Percentiles rank a stretch among this genome's conserved stretches.
These are phyloP conservation scores for Zygoascus tannicola DNA, from an alignment of 805 yeast genomes.

Conservation along the genomic window DNA sequence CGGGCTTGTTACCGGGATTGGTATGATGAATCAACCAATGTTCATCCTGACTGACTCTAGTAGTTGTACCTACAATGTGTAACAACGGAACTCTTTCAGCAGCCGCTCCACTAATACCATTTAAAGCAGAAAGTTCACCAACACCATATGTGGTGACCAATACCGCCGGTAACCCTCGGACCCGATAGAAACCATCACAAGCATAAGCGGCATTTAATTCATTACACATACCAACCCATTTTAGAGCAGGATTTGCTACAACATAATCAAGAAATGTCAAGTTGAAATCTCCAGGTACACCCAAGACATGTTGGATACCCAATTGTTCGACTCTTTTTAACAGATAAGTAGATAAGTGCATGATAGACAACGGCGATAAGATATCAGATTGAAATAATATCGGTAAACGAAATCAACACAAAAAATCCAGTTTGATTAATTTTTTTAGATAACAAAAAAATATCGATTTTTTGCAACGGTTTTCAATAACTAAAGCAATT, in stretches of 20 bases:
- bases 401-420: too few relatives aligned
- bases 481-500: too few relatives aligned
- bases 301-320: conserved; percentile 30
- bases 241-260: conserved; percentile 34
- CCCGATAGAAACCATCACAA: conserved; percentile 80
- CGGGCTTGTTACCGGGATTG: conserved; percentile 25
- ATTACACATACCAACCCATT: conserved; percentile 80
- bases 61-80: conserved; percentile 77
- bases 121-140: conserved; percentile 78
- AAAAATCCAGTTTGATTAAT: too few relatives aligned
- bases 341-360: conserved; percentile 20
- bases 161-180: conserved; percentile 55
- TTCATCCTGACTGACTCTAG: conserved; percentile 31
- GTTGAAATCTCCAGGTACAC: conserved; percentile 41
- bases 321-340: conserved; percentile 28
- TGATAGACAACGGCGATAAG: not conserved
- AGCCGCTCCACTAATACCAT: conserved; percentile 74
- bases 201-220: conserved; percentile 86
- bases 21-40: conserved; percentile 32
- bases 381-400: too few relatives aligned
- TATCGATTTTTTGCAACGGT: too few relatives aligned
- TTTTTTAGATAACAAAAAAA: too few relatives aligned
- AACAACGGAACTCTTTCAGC: conserved; percentile 73
- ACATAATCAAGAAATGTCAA: conserved; percentile 33
- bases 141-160: conserved; percentile 75